Base-by-base conservation (phyloP, 345 rosid genomes). In the sweet orange (Citrus sinensis) region DNA sequence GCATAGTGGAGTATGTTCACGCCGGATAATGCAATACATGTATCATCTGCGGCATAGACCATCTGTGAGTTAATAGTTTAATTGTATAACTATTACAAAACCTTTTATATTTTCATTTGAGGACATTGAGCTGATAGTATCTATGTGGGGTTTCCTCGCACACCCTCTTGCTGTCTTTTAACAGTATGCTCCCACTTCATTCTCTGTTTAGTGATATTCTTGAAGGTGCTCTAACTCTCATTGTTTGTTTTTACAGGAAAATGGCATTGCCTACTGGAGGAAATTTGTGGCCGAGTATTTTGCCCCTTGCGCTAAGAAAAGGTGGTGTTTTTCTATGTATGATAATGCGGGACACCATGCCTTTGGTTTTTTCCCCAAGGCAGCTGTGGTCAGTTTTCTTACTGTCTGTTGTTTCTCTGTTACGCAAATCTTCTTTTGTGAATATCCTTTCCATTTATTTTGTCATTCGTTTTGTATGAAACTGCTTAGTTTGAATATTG, bases 291-390 rank as follows among this genome's bases (percentile, higher is more conserved):
- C 83, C 2, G 89, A 86, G 30, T 82, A 76, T 78, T 86, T 76
- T 54, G 83, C 85, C 56, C 85, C 85, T 51, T 76, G 70, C 14
- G 86, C 84, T 7, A 81, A 80, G 82, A 84, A 84, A 75, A 80
- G 81, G 70, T 85, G 87, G 89, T 85, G 87, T 79, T 79, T 87
- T 60, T 84, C 86, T 46, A 51, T 77, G 75, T 85, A 78, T 77
- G 83, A 80, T 34, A 73, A 59, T 79, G 9, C 6, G 5, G 76
- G 80, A 39, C 79, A 62, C 64, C 75, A 81, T 16, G 66, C 78
- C 64, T 75, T 60, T 5, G 87, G 85, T 74, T 83, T 79, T 72
- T 82, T 82, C 56, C 82, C 81, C 39, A 85, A 73, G 73, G 81
- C 79, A 39, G 77, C 73, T 49, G 56, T 78, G 82, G 79, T 78